phyloP scores from a whole-genome alignment of 371 early-diverging fungal species.

The Rhizomucor miehei region DNA sequence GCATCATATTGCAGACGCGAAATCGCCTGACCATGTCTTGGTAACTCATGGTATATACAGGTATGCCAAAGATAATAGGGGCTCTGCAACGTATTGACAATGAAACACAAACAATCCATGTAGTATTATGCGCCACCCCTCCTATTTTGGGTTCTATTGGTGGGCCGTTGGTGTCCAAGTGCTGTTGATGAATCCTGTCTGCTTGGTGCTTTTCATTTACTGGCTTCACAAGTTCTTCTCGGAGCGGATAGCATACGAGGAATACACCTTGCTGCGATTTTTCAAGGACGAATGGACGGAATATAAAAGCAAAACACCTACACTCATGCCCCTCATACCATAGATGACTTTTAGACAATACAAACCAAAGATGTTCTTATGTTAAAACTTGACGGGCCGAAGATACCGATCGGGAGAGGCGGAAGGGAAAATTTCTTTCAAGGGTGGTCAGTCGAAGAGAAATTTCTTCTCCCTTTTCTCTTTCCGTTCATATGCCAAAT shows the following conservation, averaged over 20 bases:
- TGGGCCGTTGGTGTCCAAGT: slow-evolving; percentile 79
- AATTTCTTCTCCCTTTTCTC: not conserved
- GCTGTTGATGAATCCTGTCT: slow-evolving; percentile 72
- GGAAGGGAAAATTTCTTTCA: not conserved
- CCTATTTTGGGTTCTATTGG: slow-evolving; percentile 87
- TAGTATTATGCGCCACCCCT: slow-evolving; percentile 81
- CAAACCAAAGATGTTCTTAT: too few species aligned
- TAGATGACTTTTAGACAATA: slow-evolving; percentile 4
- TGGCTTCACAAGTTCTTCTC: slow-evolving; percentile 71
- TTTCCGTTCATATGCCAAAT: not conserved
- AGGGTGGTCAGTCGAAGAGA: slow-evolving; percentile 1
- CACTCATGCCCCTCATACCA: slow-evolving; percentile 41
- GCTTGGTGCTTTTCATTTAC: slow-evolving; percentile 56
- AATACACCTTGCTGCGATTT: slow-evolving; percentile 65
- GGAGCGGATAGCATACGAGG: slow-evolving; percentile 76
- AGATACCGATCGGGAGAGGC: too few species aligned
- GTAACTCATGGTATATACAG: slow-evolving; percentile 79
- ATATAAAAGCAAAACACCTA: slow-evolving; percentile 40
- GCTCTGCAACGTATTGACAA: not conserved
- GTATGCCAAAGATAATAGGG: slow-evolving; percentile 29
- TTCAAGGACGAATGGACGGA: slow-evolving; percentile 70
- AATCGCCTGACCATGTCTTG: slow-evolving; percentile 65
- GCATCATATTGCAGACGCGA: slow-evolving; percentile 68
- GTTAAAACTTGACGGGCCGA: too few species aligned
- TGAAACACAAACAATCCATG: not conserved